Evolutionary conservation across 768 basidiomycete genomes (phyloP).

Genomic region (Kwoniella mangroviensis): DNA sequence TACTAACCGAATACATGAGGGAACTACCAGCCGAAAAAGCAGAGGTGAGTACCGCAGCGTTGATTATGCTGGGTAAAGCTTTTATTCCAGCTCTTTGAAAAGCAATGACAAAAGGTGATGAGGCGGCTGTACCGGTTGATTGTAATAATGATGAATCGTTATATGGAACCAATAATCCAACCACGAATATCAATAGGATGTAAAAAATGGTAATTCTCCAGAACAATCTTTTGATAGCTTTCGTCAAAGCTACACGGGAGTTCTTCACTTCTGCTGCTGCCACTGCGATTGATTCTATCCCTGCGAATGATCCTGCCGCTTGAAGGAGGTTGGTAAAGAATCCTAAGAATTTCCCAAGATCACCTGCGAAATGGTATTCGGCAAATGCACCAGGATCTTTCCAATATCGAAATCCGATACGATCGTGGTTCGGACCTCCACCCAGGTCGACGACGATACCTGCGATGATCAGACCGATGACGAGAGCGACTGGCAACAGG

Average conservation of each 20-base stretch:
- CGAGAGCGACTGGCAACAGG: constrained; percentile 28
- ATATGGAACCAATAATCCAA: constrained; percentile 54
- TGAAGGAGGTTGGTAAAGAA: constrained; percentile 40
- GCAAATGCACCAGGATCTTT: constrained; percentile 40
- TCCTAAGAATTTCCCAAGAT: constrained; percentile 39
- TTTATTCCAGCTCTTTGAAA: constrained; percentile 54
- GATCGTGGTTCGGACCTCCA: constrained; percentile 34
- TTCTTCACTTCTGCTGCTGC: constrained; percentile 48
- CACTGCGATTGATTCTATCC: constrained; percentile 35
- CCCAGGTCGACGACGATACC: constrained; percentile 47
- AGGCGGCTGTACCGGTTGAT: constrained; percentile 51
- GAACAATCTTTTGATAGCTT: constrained; percentile 38
- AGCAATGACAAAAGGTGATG: constrained; percentile 58
- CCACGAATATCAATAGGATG: constrained; percentile 47
- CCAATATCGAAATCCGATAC: constrained; percentile 46
- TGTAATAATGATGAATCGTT: constrained; percentile 42
- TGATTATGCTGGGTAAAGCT: constrained; percentile 47
- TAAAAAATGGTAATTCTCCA: constrained; percentile 48
- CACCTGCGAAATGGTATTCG: constrained; percentile 21
- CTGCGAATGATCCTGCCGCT: constrained; percentile 35
- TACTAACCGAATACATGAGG: constrained; percentile 25
- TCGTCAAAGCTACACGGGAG: constrained; percentile 37
- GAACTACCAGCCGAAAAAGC: constrained; percentile 30
- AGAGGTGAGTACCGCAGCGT: constrained; percentile 50
- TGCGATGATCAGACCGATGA: constrained; percentile 43